Evolutionary conservation across 495 filamentous ascomycete genomes (phyloP).

Genomic region (Arthonia radiata): DNA sequence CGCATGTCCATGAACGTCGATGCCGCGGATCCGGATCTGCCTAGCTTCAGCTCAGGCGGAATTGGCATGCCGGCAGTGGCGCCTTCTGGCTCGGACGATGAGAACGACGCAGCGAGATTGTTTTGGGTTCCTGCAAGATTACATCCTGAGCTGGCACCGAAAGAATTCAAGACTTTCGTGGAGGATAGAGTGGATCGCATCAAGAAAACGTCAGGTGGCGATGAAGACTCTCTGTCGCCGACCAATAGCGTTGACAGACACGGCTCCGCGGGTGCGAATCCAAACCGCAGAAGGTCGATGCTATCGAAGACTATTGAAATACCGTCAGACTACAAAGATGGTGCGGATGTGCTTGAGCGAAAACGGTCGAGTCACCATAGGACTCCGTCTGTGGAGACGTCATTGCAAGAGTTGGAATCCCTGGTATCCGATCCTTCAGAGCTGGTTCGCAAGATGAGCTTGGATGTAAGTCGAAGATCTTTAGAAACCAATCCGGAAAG

Average conservation of each 20-base stretch:
- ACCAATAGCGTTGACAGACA: constrained; percentile 36
- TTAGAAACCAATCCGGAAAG: constrained; percentile 8
- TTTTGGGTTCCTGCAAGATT: constrained; percentile 92
- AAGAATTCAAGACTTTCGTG: constrained; percentile 89
- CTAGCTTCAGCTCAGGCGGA: constrained; percentile 46
- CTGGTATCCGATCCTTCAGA: constrained; percentile 61
- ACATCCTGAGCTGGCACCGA: constrained; percentile 85
- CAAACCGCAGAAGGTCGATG: constrained; percentile 88
- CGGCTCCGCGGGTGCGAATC: constrained; percentile 35
- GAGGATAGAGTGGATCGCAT: constrained; percentile 81
- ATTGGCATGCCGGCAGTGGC: constrained; percentile 43
- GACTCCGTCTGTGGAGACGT: constrained; percentile 31
- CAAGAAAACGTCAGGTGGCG: constrained; percentile 57
- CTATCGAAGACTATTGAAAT: constrained; percentile 76
- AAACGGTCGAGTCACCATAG: constrained; percentile 35
- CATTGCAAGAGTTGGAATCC: constrained; percentile 45
- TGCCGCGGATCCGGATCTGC: constrained; percentile 79
- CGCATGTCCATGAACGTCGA: constrained; percentile 98
- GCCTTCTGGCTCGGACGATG: constrained; percentile 48
- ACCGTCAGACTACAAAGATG: constrained; percentile 82
- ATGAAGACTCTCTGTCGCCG: constrained; percentile 34
- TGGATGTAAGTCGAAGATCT: constrained; percentile 18
- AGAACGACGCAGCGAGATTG: constrained; percentile 66
- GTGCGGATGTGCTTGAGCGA: constrained; percentile 59
- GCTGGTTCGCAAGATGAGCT: constrained; percentile 38